Evolutionary conservation across 257 asterid genomes (phyloP).

Genomic region (Osmanthus fragrans): DNA sequence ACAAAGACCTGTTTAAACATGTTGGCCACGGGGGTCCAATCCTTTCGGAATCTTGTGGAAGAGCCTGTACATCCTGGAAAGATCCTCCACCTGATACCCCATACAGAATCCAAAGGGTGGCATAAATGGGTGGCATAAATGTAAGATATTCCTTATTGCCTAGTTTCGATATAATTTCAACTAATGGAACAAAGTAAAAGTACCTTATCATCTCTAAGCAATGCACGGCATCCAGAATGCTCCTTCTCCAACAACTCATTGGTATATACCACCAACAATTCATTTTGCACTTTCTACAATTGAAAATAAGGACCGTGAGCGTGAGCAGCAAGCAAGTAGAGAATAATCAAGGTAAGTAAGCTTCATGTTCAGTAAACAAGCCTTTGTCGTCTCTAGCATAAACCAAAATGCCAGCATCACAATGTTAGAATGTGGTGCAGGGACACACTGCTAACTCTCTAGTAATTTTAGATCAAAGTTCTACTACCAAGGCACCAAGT

Average conservation of each 20-base stretch:
- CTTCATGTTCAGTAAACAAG: neutral
- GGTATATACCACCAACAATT: constrained; percentile 40
- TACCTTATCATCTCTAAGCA: constrained; percentile 63
- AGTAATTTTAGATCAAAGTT: neutral
- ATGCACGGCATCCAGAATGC: constrained; percentile 58
- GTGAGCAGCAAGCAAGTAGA: neutral
- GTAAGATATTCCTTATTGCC: neutral
- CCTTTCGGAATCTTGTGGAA: constrained; percentile 40
- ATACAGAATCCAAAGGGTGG: constrained; percentile 10
- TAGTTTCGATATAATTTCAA: neutral
- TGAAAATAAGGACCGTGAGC: neutral
- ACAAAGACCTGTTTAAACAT: constrained; percentile 50
- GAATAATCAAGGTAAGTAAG: neutral
- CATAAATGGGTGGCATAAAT: neutral
- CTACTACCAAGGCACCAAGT: neutral
- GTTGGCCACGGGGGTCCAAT: constrained; percentile 38
- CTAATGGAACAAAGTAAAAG: neutral
- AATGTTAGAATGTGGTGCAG: neutral
- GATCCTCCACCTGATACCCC: constrained; percentile 48
- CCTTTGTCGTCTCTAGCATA: neutral
- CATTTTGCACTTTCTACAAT: constrained; percentile 40
- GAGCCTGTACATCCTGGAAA: constrained; percentile 63
- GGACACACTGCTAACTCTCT: neutral
- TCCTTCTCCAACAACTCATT: constrained; percentile 58
- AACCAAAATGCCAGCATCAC: neutral